Evolutionary conservation across 768 basidiomycete genomes (phyloP).

Genomic region (Daedalea quercina): DNA sequence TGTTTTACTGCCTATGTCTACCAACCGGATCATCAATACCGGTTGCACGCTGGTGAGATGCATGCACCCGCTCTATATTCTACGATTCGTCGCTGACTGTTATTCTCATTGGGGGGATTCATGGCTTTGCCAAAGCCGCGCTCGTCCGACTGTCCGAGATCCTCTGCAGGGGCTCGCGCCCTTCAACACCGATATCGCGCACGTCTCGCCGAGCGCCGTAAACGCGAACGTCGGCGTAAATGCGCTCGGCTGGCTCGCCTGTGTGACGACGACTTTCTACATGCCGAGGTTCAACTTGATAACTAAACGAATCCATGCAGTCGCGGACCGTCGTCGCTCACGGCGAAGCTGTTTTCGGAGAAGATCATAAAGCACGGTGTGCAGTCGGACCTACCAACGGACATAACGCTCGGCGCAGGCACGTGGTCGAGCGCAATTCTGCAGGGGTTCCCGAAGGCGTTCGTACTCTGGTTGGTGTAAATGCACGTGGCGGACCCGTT

Average conservation of each 20-base stretch:
- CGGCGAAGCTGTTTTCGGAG: conserved; percentile 15
- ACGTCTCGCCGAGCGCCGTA: conserved; percentile 60
- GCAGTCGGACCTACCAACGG: conserved; percentile 7
- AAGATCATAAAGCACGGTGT: conserved; percentile 9
- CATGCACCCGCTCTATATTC: conserved; percentile 27
- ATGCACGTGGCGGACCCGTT: conserved; percentile 1
- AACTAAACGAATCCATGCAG: conserved; percentile 46
- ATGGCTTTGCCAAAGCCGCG: conserved; percentile 54
- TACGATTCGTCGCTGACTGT: neutral
- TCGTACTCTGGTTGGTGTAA: conserved; percentile 14
- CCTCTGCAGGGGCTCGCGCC: conserved; percentile 68
- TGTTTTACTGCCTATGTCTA: conserved; percentile 70
- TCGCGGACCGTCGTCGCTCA: conserved; percentile 28
- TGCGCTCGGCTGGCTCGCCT: conserved; percentile 35
- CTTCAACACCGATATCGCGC: conserved; percentile 63
- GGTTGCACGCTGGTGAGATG: conserved; percentile 59
- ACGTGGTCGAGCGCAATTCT: neutral
- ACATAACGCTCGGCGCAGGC: conserved; percentile 9
- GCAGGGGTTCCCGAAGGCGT: conserved; percentile 15
- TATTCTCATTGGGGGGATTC: conserved; percentile 36
- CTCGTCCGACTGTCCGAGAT: conserved; percentile 55
- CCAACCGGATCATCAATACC: conserved; percentile 62
- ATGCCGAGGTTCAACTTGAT: conserved; percentile 46
- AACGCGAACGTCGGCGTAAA: conserved; percentile 61
- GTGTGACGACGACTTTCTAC: conserved; percentile 50